phyloP scores from a whole-genome alignment of 257 asterid species.

The Nicotiana undulata region DNA sequence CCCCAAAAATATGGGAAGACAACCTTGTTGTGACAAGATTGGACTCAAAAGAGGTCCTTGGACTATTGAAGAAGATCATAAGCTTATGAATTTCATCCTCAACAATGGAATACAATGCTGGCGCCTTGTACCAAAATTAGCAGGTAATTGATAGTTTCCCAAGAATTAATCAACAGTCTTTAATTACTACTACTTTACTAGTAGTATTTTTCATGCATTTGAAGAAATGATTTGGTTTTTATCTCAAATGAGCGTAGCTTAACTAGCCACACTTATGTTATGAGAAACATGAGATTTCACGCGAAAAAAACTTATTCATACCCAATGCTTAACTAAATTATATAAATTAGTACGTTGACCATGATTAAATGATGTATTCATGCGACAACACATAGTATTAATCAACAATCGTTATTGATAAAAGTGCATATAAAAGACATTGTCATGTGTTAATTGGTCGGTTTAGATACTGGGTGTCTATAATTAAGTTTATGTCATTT shows the following conservation, averaged over 20 bases:
- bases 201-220: too few species aligned
- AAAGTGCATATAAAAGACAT: too few species aligned
- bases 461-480: neutral
- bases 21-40: conserved; percentile 73
- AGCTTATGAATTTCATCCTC: conserved; percentile 77
- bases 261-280: too few species aligned
- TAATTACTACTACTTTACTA: neutral
- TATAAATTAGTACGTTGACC: too few species aligned
- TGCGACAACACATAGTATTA: too few species aligned
- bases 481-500: neutral
- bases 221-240: too few species aligned
- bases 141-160: conserved; percentile 31
- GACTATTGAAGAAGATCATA: conserved; percentile 78
- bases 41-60: conserved; percentile 82
- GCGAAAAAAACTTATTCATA: too few species aligned
- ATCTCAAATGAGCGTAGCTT: too few species aligned
- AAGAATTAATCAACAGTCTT: neutral
- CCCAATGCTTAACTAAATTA: too few species aligned
- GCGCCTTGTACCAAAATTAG: conserved; percentile 74
- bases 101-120: conserved; percentile 81
- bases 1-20: conserved; percentile 56
- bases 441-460: neutral
- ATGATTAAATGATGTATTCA: too few species aligned
- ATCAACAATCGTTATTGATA: too few species aligned
- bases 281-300: too few species aligned